These are phyloP conservation scores for Pseudogymnoascus destructans DNA, from an alignment of 2,329 filamentous ascomycete genomes.

Conservation along the genomic window DNA sequence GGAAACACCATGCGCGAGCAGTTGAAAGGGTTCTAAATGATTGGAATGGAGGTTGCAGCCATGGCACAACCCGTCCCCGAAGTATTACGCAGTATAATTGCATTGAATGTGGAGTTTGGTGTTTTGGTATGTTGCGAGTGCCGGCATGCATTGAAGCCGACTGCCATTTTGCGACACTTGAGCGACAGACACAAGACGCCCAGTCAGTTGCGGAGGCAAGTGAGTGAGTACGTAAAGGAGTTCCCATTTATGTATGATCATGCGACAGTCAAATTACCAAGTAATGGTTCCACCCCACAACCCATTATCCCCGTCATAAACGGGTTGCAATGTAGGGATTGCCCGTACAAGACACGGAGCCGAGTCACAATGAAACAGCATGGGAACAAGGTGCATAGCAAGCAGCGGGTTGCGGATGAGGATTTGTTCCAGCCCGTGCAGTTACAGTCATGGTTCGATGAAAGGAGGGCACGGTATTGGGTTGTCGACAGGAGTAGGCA, in stretches of 20 bases:
- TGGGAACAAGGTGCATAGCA: not conserved
- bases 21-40: too few relatives aligned
- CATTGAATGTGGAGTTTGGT: not conserved
- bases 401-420: not conserved
- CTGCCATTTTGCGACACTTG: not conserved
- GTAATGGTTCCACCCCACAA: not conserved
- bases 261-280: not conserved
- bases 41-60: too few relatives aligned
- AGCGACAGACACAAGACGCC: not conserved
- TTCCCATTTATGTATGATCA: not conserved
- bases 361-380: not conserved
- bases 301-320: not conserved
- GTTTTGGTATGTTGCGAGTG: not conserved
- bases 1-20: too few relatives aligned
- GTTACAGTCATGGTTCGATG: not conserved
- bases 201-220: not conserved
- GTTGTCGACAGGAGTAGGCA: not conserved
- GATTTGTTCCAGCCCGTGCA: not conserved
- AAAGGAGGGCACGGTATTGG: not conserved
- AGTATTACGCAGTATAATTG: not conserved
- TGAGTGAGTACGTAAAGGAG: not conserved
- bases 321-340: not conserved
- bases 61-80: too few relatives aligned
- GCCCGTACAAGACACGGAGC: not conserved
- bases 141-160: not conserved